Percentiles rank a stretch among this genome's conserved stretches.
phyloP scores from a whole-genome alignment of 1,139 yeast species.

The Saccharomyces hybrid region DNA sequence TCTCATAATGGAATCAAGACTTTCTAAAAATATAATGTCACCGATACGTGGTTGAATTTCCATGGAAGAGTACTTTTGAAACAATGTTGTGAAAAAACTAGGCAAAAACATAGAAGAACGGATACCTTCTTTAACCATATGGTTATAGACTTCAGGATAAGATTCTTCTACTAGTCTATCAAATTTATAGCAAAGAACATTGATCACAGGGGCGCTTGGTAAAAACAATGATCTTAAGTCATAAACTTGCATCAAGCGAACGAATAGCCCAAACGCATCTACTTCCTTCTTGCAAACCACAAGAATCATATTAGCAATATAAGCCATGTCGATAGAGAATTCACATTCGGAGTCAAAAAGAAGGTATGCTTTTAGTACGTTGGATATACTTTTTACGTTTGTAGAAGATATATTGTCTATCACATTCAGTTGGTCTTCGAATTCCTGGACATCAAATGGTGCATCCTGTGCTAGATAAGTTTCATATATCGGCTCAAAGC shows the following conservation, averaged over 20 bases:
- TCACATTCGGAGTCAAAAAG: constrained; percentile 63
- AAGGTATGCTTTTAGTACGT: constrained; percentile 76
- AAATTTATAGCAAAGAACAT: constrained; percentile 71
- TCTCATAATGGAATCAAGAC: constrained; percentile 72
- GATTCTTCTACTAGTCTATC: constrained; percentile 63
- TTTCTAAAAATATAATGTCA: constrained; percentile 83
- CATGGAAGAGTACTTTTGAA: constrained; percentile 56
- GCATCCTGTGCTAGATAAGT: constrained; percentile 45
- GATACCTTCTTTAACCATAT: constrained; percentile 76
- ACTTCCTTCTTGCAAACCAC: constrained; percentile 5
- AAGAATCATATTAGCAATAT: constrained; percentile 39
- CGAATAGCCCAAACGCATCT: constrained; percentile 62
- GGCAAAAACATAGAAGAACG: background rate
- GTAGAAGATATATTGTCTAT: constrained; percentile 68
- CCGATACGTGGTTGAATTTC: constrained; percentile 74
- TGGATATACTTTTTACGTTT: constrained; percentile 53
- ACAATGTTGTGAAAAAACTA: constrained; percentile 1
- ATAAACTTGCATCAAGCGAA: constrained; percentile 73
- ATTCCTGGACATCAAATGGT: constrained; percentile 65
- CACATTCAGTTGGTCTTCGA: constrained; percentile 47
- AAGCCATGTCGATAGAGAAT: constrained; percentile 75
- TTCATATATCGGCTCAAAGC: constrained; percentile 57
- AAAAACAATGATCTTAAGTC: constrained; percentile 61
- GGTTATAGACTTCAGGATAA: constrained; percentile 48
- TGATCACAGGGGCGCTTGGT: constrained; percentile 86